These are phyloP conservation scores for Lactuca saligna DNA, from an alignment of 129 eudicot genomes.

Conservation along the genomic window DNA sequence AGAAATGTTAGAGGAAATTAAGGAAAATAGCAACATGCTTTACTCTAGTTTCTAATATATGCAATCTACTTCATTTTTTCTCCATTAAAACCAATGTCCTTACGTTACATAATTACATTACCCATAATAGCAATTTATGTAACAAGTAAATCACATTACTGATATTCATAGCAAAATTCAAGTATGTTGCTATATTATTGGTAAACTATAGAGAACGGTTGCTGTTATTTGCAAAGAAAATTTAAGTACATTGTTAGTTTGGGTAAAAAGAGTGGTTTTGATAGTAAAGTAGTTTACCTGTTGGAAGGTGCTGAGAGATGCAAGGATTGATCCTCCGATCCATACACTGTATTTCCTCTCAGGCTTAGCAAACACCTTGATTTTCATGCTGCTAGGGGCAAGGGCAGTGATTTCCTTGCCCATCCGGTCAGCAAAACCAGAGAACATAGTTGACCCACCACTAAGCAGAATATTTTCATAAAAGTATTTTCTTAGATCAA, in stretches of 20 bases:
- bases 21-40: too few relatives aligned
- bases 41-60: too few relatives aligned
- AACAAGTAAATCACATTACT: background rate
- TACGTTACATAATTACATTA: too few relatives aligned
- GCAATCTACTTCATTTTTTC: background rate
- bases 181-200: too few relatives aligned
- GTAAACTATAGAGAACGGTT: too few relatives aligned
- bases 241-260: too few relatives aligned
- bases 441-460: background rate
- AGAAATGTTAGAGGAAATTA: background rate
- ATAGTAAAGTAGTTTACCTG: constrained; percentile 24
- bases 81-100: background rate
- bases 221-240: too few relatives aligned
- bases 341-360: background rate
- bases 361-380: background rate
- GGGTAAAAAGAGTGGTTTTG: too few relatives aligned
- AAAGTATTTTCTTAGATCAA: constrained; percentile 72
- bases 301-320: background rate
- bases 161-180: too few relatives aligned
- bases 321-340: background rate
- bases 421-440: background rate
- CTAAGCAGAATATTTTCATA: constrained; percentile 60
- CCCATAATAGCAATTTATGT: too few relatives aligned
- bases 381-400: background rate
- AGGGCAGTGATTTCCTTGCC: background rate